Percentiles rank a stretch among this genome's conserved stretches.
Evolutionary conservation across 495 filamentous ascomycete species (phyloP).

Genomic region (Thermothielavioides terrestris): DNA sequence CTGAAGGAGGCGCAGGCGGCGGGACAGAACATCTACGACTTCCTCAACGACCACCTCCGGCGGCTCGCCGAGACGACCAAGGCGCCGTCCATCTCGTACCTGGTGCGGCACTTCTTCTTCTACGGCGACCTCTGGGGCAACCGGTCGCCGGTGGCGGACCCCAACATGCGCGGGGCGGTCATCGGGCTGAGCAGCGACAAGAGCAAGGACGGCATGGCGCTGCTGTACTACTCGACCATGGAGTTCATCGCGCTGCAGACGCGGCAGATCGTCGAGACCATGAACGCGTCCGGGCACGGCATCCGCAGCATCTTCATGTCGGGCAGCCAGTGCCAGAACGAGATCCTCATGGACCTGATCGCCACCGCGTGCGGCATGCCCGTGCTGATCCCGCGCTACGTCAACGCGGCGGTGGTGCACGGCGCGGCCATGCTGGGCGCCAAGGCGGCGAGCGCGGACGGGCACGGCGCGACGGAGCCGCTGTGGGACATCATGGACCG

Average conservation of each 20-base stretch:
- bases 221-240: conserved; percentile 88
- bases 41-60: conserved; percentile 79
- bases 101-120: conserved; percentile 92
- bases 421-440: conserved; percentile 95
- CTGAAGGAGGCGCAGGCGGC: conserved; percentile 63
- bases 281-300: conserved; percentile 76
- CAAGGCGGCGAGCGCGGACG: conserved; percentile 75
- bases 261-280: conserved; percentile 83
- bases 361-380: conserved; percentile 86
- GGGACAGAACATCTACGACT: conserved; percentile 85
- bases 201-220: conserved; percentile 72
- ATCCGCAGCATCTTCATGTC: conserved; percentile 97
- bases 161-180: conserved; percentile 81
- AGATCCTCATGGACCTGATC: conserved; percentile 80
- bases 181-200: conserved; percentile 81
- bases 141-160: conserved; percentile 83
- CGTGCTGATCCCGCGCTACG: conserved; percentile 82
- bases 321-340: conserved; percentile 92
- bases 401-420: conserved; percentile 92
- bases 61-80: conserved; percentile 56
- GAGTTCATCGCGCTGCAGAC: conserved; percentile 98
- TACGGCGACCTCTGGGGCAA: conserved; percentile 99
- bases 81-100: conserved; percentile 70
- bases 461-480: conserved; percentile 69
- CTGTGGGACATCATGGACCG: conserved; percentile 96